A percentile compares a stretch with the other conserved stretches of the same genome.
Evolutionary conservation across 306 rosid genomes (phyloP).

Genomic region (Trifolium fragiferum): DNA sequence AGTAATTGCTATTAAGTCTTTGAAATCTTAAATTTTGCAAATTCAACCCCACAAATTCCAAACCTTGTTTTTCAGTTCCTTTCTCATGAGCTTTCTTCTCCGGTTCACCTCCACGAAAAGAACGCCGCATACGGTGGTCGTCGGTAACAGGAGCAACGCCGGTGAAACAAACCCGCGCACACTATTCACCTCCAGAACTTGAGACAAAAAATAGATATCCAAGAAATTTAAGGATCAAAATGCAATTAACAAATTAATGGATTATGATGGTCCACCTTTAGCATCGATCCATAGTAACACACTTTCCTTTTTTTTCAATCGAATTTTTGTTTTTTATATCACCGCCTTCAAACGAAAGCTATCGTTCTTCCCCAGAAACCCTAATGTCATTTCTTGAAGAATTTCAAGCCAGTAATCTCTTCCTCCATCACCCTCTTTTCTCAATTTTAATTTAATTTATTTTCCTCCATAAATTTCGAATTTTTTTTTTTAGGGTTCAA

Average conservation of each 20-base stretch:
- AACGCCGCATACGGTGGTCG: too few species aligned
- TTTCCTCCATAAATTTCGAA: too few species aligned
- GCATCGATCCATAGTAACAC: neutral
- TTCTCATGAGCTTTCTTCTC: too few species aligned
- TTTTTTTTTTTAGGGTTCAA: too few species aligned
- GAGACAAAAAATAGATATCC: neutral
- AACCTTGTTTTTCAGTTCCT: too few species aligned
- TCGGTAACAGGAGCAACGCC: too few species aligned
- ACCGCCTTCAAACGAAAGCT: constrained; percentile 21
- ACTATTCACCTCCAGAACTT: neutral
- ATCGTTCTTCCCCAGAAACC: constrained; percentile 38
- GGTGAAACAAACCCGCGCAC: neutral
- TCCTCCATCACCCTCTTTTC: neutral
- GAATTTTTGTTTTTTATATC: neutral
- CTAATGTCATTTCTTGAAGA: constrained; percentile 85
- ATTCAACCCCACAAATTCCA: too few species aligned
- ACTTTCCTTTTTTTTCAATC: neutral
- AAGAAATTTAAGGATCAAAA: neutral
- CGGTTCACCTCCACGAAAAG: neutral
- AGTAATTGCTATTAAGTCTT: too few species aligned
- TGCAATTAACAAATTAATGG: neutral
- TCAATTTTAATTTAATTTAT: neutral
- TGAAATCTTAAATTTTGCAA: too few species aligned
- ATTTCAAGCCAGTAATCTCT: constrained; percentile 77
- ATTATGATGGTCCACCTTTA: neutral